phyloP scores from a whole-genome alignment of 2,329 filamentous ascomycete genomes.

The Fulvia fulva region DNA sequence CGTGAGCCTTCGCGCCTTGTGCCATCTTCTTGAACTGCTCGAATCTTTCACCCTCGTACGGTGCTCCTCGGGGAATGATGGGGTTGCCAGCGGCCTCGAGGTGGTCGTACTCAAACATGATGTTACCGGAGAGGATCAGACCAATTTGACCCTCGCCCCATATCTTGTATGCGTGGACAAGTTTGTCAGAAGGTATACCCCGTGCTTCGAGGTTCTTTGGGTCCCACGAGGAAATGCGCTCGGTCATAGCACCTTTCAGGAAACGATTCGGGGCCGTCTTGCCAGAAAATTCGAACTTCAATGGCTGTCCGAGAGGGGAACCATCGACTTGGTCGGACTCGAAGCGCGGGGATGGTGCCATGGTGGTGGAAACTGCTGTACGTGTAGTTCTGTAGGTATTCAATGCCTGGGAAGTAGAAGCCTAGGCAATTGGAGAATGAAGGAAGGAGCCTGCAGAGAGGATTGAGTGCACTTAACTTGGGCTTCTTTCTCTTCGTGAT shows the following conservation, averaged over 20 bases:
- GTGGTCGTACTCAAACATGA: constrained; percentile 60
- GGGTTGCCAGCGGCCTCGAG: constrained; percentile 55
- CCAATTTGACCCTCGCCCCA: constrained; percentile 60
- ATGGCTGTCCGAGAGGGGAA: constrained; percentile 41
- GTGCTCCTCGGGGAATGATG: constrained; percentile 54
- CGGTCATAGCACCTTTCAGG: constrained; percentile 65
- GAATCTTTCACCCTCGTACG: constrained; percentile 56
- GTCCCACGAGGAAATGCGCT: constrained; percentile 60
- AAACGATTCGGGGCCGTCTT: constrained; percentile 61
- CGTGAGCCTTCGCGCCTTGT: constrained; percentile 52
- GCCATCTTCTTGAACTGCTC: constrained; percentile 57
- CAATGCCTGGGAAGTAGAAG: neutral
- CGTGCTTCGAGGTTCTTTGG: constrained; percentile 50
- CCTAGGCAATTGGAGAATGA: neutral
- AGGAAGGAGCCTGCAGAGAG: neutral
- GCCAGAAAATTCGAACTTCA: constrained; percentile 47
- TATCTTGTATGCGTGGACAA: constrained; percentile 56
- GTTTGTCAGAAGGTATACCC: constrained; percentile 50
- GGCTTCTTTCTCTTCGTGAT: neutral
- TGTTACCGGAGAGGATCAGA: constrained; percentile 59
- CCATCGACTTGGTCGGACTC: constrained; percentile 40
- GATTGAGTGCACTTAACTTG: neutral
- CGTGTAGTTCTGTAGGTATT: too few relatives aligned
- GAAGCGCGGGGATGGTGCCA: constrained; percentile 38
- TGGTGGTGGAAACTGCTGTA: constrained; percentile 20